Conservation (phyloP, 345 rosid species). For the Sonneratia caseolaris region DNA sequence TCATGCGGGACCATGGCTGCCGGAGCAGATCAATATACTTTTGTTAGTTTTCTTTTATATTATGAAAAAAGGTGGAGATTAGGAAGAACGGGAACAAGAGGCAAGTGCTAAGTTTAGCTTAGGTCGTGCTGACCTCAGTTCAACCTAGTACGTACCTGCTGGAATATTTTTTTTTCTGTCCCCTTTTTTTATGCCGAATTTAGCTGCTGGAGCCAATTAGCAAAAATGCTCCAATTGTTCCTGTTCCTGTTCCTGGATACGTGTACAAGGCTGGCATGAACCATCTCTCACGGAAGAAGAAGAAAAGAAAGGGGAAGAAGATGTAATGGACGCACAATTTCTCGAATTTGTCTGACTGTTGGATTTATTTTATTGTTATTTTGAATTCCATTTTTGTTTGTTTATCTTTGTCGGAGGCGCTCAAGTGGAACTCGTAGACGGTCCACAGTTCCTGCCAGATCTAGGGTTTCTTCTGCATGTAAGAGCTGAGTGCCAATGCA, state of each 20-base stretch:
- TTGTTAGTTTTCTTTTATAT: not conserved
- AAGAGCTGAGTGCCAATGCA: not conserved
- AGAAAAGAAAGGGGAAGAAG: no score
- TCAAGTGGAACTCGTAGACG: slow-evolving; percentile 5
- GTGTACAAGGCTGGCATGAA: no score
- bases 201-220: no score
- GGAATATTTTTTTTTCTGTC: no score
- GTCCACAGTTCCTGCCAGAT: slow-evolving; percentile 2
- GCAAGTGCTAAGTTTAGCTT: no score
- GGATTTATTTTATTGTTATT: not conserved
- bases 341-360: not conserved
- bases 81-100: slow-evolving; percentile 4
- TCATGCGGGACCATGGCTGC: slow-evolving; percentile 1
- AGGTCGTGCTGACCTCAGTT: no score
- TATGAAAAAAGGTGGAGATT: slow-evolving; percentile 11
- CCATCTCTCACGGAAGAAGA: no score
- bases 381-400: not conserved
- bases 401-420: slow-evolving; percentile 2
- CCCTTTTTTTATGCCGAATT: no score
- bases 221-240: no score
- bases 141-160: no score
- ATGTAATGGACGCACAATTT: not conserved
- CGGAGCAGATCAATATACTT: not conserved
- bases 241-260: no score
- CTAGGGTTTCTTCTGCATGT: not conserved